phyloP scores from a whole-genome alignment of 2,329 filamentous ascomycete species.

The Fusarium bulbicola region DNA sequence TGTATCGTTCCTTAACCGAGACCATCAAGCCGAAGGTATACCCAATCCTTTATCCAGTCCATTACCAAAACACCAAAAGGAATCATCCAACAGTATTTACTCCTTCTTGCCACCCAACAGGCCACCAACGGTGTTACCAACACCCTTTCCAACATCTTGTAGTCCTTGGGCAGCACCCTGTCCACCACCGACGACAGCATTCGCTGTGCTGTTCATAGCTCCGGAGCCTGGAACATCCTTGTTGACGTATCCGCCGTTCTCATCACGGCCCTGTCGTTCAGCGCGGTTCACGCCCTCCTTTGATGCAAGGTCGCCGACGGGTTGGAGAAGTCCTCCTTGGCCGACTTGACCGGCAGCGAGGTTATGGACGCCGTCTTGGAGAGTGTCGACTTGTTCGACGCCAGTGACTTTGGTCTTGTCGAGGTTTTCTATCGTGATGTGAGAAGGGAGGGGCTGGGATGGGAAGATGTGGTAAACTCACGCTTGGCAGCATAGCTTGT shows the following conservation, averaged over 20 bases:
- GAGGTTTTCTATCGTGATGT: conserved; percentile 63
- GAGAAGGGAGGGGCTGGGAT: not conserved
- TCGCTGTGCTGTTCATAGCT: conserved; percentile 40
- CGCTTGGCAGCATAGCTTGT: conserved; percentile 75
- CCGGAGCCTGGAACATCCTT: conserved; percentile 44
- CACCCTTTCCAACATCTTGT: conserved; percentile 32
- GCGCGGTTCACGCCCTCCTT: conserved; percentile 73
- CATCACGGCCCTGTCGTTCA: conserved; percentile 71
- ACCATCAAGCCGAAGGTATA: not conserved
- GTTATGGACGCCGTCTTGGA: conserved; percentile 73
- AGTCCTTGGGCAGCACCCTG: conserved; percentile 47
- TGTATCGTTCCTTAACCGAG: not conserved
- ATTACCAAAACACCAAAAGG: conserved; percentile 14
- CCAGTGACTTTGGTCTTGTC: conserved; percentile 76
- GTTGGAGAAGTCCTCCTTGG: conserved; percentile 72
- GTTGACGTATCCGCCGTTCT: conserved; percentile 60
- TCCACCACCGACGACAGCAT: conserved; percentile 43
- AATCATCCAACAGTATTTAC: not conserved
- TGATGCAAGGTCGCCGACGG: conserved; percentile 68
- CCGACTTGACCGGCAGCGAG: conserved; percentile 71
- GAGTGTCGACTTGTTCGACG: conserved; percentile 70
- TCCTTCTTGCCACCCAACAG: conserved; percentile 48
- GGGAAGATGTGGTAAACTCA: conserved; percentile 47
- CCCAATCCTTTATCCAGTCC: not conserved
- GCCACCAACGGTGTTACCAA: conserved; percentile 44